Percentiles rank a stretch among this genome's conserved stretches.
Conservation (phyloP, 179 eudicot species). For the Silene coronaria region DNA sequence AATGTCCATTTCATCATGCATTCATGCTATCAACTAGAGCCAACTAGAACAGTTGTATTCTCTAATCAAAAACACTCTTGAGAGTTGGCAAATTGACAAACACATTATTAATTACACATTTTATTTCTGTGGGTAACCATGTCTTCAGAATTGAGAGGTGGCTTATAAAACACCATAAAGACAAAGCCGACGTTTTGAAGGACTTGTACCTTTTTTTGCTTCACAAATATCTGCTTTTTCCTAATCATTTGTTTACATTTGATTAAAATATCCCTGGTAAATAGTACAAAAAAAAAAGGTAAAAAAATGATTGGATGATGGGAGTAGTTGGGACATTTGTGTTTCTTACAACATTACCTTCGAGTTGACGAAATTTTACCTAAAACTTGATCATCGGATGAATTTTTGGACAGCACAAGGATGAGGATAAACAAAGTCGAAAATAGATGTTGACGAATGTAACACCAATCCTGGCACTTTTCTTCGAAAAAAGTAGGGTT, state of each 20-base stretch:
- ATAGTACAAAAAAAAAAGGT: no score
- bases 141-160: background rate
- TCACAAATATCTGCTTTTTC: no score
- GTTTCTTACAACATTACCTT: background rate
- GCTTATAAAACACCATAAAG: background rate
- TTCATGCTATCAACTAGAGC: background rate
- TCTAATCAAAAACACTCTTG: background rate
- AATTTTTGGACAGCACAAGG: background rate
- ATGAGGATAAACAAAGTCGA: background rate
- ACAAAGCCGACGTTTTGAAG: background rate
- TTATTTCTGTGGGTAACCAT: background rate
- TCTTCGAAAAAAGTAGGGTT: no score
- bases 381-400: background rate
- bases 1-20: background rate
- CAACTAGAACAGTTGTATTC: background rate
- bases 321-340: no score
- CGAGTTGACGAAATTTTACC: background rate
- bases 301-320: no score
- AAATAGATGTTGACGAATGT: no score
- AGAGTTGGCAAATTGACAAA: background rate
- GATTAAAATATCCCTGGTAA: no score
- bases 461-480: no score
- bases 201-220: background rate
- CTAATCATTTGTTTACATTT: no score
- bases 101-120: background rate